These are phyloP conservation scores for Populus hybrid DNA, from an alignment of 441 rosid species.

Conservation along the genomic window DNA sequence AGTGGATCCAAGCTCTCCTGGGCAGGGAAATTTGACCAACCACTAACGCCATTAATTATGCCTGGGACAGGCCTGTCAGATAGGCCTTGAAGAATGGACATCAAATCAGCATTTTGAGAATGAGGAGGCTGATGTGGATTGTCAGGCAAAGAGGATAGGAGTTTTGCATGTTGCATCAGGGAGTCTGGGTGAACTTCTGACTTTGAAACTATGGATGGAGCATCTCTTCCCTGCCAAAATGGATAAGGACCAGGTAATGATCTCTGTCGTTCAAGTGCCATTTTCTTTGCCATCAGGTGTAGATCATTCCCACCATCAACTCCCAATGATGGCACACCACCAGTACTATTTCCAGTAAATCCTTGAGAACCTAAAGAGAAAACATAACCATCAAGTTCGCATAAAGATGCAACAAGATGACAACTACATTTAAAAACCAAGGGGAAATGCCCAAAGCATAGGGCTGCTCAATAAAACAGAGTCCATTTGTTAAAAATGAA, in stretches of 20 bases:
- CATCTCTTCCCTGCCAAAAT: constrained; percentile 78
- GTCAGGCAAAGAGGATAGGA: constrained; percentile 36
- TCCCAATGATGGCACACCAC: constrained; percentile 43
- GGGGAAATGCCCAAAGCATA: not conserved
- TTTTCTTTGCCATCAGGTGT: constrained; percentile 67
- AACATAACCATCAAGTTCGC: constrained; percentile 18
- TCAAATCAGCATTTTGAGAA: constrained; percentile 67
- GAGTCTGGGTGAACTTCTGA: constrained; percentile 56
- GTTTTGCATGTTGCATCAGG: constrained; percentile 33
- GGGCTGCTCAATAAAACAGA: not conserved
- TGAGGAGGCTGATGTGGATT: constrained; percentile 46
- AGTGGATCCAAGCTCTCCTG: constrained; percentile 56
- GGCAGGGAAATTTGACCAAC: constrained; percentile 61
- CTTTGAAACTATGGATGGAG: constrained; percentile 50
- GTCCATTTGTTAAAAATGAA: not conserved
- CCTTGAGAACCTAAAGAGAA: constrained; percentile 62
- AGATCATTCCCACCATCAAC: constrained; percentile 61
- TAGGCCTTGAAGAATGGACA: constrained; percentile 70
- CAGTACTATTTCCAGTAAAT: constrained; percentile 50
- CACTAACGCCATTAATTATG: constrained; percentile 42
- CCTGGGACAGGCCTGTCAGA: constrained; percentile 59
- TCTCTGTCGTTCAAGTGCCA: constrained; percentile 79
- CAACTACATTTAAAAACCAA: not conserved
- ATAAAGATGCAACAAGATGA: constrained; percentile 1
- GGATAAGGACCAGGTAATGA: constrained; percentile 52